Evolutionary conservation across 2,329 filamentous ascomycete species (phyloP).

Genomic region (Colletotrichum simmondsii): DNA sequence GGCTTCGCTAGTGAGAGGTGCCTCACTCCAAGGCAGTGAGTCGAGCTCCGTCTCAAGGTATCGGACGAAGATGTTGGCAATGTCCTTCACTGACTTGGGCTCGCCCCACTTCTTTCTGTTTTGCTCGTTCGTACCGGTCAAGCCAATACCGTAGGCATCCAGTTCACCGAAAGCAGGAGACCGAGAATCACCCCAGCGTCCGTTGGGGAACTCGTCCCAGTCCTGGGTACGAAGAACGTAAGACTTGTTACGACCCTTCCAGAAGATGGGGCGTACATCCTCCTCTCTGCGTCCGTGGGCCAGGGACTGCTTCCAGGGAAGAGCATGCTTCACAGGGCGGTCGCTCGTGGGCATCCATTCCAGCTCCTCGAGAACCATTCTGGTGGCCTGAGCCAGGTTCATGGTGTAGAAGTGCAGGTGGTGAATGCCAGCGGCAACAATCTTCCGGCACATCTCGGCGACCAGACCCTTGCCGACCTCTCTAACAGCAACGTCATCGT

Average conservation of each 20-base stretch:
- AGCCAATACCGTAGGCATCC: conserved; percentile 91
- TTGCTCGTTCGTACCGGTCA: conserved; percentile 95
- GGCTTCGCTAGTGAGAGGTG: conserved; percentile 85
- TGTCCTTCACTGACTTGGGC: conserved; percentile 81
- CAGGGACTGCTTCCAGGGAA: conserved; percentile 96
- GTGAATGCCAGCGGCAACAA: conserved; percentile 83
- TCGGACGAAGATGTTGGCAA: conserved; percentile 84
- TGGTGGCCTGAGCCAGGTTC: conserved; percentile 95
- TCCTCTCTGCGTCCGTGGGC: conserved; percentile 89
- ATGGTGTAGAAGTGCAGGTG: conserved; percentile 99
- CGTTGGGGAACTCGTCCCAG: conserved; percentile 99
- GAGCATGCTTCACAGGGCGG: conserved; percentile 84
- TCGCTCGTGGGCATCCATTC: conserved; percentile 81
- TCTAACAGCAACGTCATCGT: conserved; percentile 92
- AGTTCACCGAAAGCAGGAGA: conserved; percentile 97
- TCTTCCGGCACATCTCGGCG: conserved; percentile 87
- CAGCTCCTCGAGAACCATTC: conserved; percentile 93
- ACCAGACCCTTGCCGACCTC: conserved; percentile 90
- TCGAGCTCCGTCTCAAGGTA: conserved; percentile 87
- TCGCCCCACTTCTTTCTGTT: conserved; percentile 96
- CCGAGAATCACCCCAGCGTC: conserved; percentile 96
- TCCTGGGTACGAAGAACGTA: conserved; percentile 96
- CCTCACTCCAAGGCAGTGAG: conserved; percentile 93
- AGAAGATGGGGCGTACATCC: conserved; percentile 98
- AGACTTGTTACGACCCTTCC: conserved; percentile 95